Evolutionary conservation across 1,284 basidiomycete genomes (phyloP), one percentile per base, ranked within the genome.

Genomic region (Irpex sp.): DNA sequence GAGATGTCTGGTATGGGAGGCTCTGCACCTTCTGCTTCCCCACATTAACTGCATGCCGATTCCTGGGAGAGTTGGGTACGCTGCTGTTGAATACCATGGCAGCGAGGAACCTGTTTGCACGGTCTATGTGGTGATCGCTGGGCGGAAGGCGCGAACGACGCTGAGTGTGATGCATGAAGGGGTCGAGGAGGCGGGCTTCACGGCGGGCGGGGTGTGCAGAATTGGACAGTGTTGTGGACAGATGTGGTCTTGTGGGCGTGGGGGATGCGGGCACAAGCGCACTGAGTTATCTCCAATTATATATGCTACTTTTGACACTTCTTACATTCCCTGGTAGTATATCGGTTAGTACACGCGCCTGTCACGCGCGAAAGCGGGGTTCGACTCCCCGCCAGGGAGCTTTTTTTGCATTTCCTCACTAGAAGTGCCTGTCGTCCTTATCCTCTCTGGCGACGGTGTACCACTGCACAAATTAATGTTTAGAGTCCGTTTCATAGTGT

Each of bases 361-460:
- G 57, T 60, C 59, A 58, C 75, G 75, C 73, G 75, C 70, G 75
- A 76, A 70, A 76, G 75, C 75, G 73, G 75, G 75, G 74, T 76
- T 77, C 76, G 75, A 77, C 72, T 77, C 76, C 76, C 75, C 73
- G 76, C 73, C 74, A 74, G 73, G 73, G 75, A 77, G 75, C 15
- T 9, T 56, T 56, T 56, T 56, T 37, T 11, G 11, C 11, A 56
- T 52, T 52, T 9, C 13, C 6, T 17, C 51, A 19, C 51, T 19
- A 19, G 51, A 52, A 52, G 51, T 26, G 17, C 6, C 21, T 9
- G 40, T 11, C 40, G 40, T 44, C 31, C 31, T 31, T 31, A 31
- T 4, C 4, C 31, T 31, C 31, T 31, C 31, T 31, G 31, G 31
- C 21, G 21, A 26, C 21, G 21, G 21, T 5, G 31, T 31, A 31